Conservation (phyloP, 305 asterid genomes). For the Fraxinus baroniana region DNA sequence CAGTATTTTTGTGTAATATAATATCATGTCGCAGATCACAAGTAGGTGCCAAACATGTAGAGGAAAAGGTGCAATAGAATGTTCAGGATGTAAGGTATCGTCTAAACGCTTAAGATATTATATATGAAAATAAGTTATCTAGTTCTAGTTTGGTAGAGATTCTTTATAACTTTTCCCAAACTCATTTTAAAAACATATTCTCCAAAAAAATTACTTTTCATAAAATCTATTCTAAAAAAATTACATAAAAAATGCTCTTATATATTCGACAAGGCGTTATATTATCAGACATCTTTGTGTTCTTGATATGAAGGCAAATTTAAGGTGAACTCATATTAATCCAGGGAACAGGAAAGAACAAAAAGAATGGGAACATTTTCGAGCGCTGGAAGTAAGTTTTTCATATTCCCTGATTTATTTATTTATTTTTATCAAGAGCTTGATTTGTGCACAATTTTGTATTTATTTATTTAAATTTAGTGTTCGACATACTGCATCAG, state of each 20-base stretch:
- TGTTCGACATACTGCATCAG: background rate
- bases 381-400: slow-evolving; percentile 83
- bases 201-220: background rate
- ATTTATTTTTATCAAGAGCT: background rate
- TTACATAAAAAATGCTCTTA: background rate
- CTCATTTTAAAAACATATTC: too few species aligned
- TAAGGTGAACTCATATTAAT: background rate
- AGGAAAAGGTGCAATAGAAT: slow-evolving; percentile 78
- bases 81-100: slow-evolving; percentile 75
- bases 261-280: background rate
- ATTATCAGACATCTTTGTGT: background rate
- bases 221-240: too few species aligned
- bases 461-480: background rate
- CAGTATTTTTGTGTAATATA: slow-evolving; percentile 1
- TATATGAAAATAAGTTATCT: background rate
- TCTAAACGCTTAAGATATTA: background rate
- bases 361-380: slow-evolving; percentile 86
- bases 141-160: background rate
- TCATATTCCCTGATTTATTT: background rate
- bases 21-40: slow-evolving; percentile 31
- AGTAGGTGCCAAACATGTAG: slow-evolving; percentile 55
- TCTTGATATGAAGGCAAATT: background rate
- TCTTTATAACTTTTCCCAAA: background rate
- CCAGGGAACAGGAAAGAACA: slow-evolving; percentile 87
- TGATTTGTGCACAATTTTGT: background rate